Evolutionary conservation across 2,329 filamentous ascomycete species (phyloP), one percentile per base, ranked within the genome.

Genomic region (Colletotrichum coccodes): DNA sequence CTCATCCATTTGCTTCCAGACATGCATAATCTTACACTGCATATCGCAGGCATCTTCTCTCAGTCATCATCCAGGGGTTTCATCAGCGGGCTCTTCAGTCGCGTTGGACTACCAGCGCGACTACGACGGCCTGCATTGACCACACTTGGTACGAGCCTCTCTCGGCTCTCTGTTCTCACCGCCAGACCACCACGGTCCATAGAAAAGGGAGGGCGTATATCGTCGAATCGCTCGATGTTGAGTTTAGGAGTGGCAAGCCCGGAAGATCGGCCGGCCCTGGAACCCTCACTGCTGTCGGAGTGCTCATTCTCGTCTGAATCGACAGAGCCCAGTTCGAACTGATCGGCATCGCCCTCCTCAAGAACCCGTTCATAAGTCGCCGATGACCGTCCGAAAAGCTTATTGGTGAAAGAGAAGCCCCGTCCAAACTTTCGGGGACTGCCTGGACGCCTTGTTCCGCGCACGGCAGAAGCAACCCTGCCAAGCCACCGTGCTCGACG

Each of bases 121-220:
- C 87, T 89, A 76, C 87, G 82, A 78, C 88, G 79, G 28, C 88
- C 88, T 2, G 86, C 86, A 57, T 83, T 86, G 70, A 88, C 77
- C 80, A 87, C 84, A 9, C 82, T 86, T 16, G 88, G 86, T 18
- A 87, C 85, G 42, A 98, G 80, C 66, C 93, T 86, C 76, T 98
- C 96, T 60, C 94, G 86, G 77, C 94, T 97, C 77, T 98, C 95
- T 0, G 93, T 97, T 72, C 95, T 85, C 3, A 94, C 88, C 61
- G 93, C 90, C 71, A 98, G 78, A 1, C 95, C 95, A 53, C 88
- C 90, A 44, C 94, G 82, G 72, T 91, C 88, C 75, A 91, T 84
- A 6, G 85, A 84, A 60, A 82, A 85, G 18, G 75, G 73, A 14
- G 74, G 64, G 75, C 77, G 70, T 23, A 58, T 58, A 42, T 84